phyloP scores from a whole-genome alignment of 352 stramenopile genomes.

The Saprolegnia diclina region DNA sequence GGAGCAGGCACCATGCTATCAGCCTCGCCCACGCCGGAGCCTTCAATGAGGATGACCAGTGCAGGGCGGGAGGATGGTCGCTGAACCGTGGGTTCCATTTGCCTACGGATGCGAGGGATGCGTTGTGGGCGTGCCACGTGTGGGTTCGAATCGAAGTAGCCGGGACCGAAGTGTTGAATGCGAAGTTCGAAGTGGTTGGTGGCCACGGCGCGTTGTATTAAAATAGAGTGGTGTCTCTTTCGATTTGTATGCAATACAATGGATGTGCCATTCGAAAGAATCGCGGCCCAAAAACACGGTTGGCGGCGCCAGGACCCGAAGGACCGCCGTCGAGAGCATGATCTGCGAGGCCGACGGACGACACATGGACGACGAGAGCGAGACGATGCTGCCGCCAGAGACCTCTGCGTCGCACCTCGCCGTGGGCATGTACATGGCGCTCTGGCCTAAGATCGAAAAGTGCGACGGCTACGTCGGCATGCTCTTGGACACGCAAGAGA shows the following conservation, averaged over 20 bases:
- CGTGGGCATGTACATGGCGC: conserved; percentile 67
- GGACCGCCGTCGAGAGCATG: not conserved
- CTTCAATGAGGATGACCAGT: no score
- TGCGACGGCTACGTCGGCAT: conserved; percentile 71
- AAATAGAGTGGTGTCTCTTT: no score
- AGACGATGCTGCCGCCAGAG: conserved; percentile 17
- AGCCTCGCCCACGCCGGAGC: no score
- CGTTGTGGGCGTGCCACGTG: no score
- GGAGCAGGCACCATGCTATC: no score
- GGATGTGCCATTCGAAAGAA: conserved; percentile 5
- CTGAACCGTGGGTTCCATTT: no score
- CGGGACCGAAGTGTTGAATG: not conserved
- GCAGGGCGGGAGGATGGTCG: no score
- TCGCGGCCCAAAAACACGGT: conserved; percentile 13
- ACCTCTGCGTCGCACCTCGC: conserved; percentile 35
- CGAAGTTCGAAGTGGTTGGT: conserved; percentile 19
- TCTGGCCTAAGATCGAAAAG: conserved; percentile 80
- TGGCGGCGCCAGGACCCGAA: not conserved
- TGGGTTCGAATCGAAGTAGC: no score
- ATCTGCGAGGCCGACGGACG: not conserved
- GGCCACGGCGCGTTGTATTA: not conserved
- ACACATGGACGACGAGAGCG: not conserved
- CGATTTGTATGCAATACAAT: conserved; percentile 2
- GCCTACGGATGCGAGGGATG: no score
- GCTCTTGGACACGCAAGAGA: conserved; percentile 58